These are phyloP conservation scores for Incumbomyces lentus DNA, from an alignment of 2,329 filamentous ascomycete species.

Conservation along the genomic window DNA sequence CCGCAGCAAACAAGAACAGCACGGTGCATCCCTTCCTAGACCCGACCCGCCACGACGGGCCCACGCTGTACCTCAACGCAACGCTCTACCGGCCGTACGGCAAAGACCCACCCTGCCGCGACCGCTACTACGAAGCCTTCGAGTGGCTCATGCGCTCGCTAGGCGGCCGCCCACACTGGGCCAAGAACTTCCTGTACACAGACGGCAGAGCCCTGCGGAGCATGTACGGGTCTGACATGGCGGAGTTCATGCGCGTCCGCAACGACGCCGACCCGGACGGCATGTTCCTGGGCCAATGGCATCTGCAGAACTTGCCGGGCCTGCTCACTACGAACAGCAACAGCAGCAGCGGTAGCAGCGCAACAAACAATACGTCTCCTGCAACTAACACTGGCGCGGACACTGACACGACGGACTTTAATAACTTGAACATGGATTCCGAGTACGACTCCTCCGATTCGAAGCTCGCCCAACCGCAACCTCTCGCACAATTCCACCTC, in stretches of 20 bases:
- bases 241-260: slow-evolving; percentile 57
- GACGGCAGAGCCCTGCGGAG: slow-evolving; percentile 49
- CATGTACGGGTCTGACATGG: slow-evolving; percentile 60
- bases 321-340: slow-evolving; percentile 19
- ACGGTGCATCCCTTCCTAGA: slow-evolving; percentile 57
- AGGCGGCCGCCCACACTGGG: slow-evolving; percentile 77
- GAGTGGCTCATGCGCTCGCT: slow-evolving; percentile 84
- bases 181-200: slow-evolving; percentile 70
- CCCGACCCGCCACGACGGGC: slow-evolving; percentile 55
- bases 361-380: slow-evolving; percentile 10
- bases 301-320: slow-evolving; percentile 54
- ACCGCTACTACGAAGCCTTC: slow-evolving; percentile 77
- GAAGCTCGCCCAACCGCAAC: too few relatives aligned
- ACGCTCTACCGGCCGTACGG: slow-evolving; percentile 78
- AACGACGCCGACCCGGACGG: slow-evolving; percentile 66
- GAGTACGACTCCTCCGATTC: too few relatives aligned
- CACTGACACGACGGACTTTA: too few relatives aligned
- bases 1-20: slow-evolving; percentile 21
- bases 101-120: slow-evolving; percentile 63
- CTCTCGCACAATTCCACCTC: slow-evolving; percentile 4
- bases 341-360: slow-evolving; percentile 5
- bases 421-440: too few relatives aligned
- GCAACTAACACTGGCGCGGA: too few relatives aligned
- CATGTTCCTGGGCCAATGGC: slow-evolving; percentile 87
- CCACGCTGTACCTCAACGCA: slow-evolving; percentile 80